Evolutionary conservation across 2,329 filamentous ascomycete genomes (phyloP), one percentile per base, ranked within the genome.

Genomic region (Colletotrichum musicola): DNA sequence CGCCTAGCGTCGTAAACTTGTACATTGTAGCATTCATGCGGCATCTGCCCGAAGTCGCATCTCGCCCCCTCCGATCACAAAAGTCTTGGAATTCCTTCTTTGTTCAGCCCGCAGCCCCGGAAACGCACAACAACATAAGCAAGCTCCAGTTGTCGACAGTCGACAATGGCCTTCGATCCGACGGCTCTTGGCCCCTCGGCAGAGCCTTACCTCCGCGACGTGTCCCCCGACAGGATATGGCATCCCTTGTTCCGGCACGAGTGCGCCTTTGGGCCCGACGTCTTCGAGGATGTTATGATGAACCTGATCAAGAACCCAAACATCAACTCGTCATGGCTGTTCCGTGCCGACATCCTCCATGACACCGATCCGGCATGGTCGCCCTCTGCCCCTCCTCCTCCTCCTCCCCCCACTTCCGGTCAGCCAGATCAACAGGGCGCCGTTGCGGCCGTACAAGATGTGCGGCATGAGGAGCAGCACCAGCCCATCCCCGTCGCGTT

Each of bases 241-340:
- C 80, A 81, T 58, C 87, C 87, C 51, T 80, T 90, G 68, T 86
- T 84, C 73, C 81, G 80, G 69, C 85, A 89, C 72, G 76, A 73
- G 22, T 93, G 92, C 76, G 83, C 83, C 13, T 95, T 94, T 75
- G 80, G 85, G 16, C 85, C 89, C 1, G 82, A 85, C 35, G 82
- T 89, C 62, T 95, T 94, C 76, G 80, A 84, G 68, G 79, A 85
- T 47, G 90, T 92, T 57, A 93, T 94, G 89, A 80, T 89, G 73
- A 93, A 95, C 74, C 82, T 95, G 64, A 87, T 95, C 71, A 87
- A 86, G 72, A 95, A 95, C 74, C 93, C 93, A 0, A 95, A 96
- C 72, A 84, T 94, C 78, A 94, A 93, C 72, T 93, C 92, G 0
- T 89, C 86, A 16, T 92, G 92, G 85, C 84, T 96, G 1, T 93